These are phyloP conservation scores for Trichophyton equinum DNA, from an alignment of 2,329 filamentous ascomycete species.

Conservation along the genomic window DNA sequence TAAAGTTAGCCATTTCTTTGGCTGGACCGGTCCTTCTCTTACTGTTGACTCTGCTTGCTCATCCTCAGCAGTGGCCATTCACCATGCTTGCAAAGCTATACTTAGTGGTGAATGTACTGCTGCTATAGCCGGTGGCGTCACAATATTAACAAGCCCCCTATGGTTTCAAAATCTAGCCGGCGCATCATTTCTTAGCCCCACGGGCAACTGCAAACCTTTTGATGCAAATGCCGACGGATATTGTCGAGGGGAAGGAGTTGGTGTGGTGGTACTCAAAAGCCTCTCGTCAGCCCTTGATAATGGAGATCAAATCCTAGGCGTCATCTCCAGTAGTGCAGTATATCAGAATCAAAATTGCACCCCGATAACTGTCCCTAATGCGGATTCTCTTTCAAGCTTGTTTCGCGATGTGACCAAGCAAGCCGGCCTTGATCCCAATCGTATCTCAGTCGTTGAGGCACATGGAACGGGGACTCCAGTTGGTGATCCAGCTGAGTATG, in stretches of 20 bases:
- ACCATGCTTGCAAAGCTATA: constrained; percentile 21
- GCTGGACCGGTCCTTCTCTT: constrained; percentile 19
- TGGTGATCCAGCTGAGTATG: constrained; percentile 22
- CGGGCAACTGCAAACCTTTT: constrained; percentile 18
- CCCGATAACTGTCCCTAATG: constrained; percentile 5
- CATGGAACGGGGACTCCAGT: constrained; percentile 25
- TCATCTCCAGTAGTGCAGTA: constrained; percentile 29
- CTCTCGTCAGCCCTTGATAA: constrained; percentile 29
- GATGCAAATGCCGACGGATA: constrained; percentile 33
- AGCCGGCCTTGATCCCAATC: constrained; percentile 3
- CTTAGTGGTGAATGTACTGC: constrained; percentile 11
- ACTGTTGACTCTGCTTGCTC: constrained; percentile 23
- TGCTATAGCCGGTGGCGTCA: constrained; percentile 12
- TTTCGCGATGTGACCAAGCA: constrained; percentile 1
- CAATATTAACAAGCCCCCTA: constrained; percentile 3
- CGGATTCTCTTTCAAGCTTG: not conserved
- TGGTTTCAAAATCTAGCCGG: constrained; percentile 14
- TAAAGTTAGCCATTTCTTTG: constrained; percentile 20
- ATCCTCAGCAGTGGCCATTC: constrained; percentile 18
- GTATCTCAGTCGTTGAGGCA: constrained; percentile 18
- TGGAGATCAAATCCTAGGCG: constrained; percentile 30
- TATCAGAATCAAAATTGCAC: constrained; percentile 33
- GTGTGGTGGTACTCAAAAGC: constrained; percentile 29
- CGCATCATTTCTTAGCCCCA: constrained; percentile 15
- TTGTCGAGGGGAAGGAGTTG: constrained; percentile 33